Conservation (phyloP, 1,284 basidiomycete genomes). For the Trichosporon faecale region DNA sequence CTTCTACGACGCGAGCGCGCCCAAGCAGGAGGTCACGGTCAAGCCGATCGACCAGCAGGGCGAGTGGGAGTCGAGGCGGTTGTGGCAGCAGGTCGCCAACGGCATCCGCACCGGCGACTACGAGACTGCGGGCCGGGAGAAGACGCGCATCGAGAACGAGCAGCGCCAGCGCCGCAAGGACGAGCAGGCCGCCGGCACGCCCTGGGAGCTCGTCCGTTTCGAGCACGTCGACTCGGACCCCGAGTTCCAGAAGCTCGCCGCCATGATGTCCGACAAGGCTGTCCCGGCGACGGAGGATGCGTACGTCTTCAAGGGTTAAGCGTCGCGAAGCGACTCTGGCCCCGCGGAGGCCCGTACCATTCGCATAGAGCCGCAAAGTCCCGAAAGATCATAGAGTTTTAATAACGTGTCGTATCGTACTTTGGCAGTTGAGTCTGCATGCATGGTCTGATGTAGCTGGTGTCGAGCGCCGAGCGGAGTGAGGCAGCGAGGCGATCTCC, state of each 20-base stretch:
- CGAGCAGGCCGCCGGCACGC: slow-evolving; percentile 67
- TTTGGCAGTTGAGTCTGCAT: not conserved
- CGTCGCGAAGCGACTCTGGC: not conserved
- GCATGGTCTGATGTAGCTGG: not conserved
- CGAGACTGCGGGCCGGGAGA: slow-evolving; percentile 83
- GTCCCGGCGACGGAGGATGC: slow-evolving; percentile 51
- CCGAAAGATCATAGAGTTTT: not conserved
- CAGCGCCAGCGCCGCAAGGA: slow-evolving; percentile 85
- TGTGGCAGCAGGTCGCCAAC: slow-evolving; percentile 85
- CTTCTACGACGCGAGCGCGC: slow-evolving; percentile 56
- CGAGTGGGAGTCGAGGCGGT: slow-evolving; percentile 78
- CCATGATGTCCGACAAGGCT: slow-evolving; percentile 47
- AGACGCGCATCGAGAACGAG: slow-evolving; percentile 92
- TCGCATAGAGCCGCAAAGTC: not conserved
- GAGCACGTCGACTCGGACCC: slow-evolving; percentile 64
- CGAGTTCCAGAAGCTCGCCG: slow-evolving; percentile 60
- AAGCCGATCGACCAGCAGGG: slow-evolving; percentile 63
- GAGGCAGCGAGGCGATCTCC: no score
- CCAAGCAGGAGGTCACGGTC: slow-evolving; percentile 69
- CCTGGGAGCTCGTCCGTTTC: slow-evolving; percentile 78
- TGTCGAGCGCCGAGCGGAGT: not conserved
- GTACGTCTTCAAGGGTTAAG: slow-evolving; percentile 40
- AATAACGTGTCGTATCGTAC: not conserved
- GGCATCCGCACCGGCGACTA: slow-evolving; percentile 90
- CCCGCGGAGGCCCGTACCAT: no score